Conservation (phyloP, 371 early-diverging fungal species). For the Rhizomucor pusillus region DNA sequence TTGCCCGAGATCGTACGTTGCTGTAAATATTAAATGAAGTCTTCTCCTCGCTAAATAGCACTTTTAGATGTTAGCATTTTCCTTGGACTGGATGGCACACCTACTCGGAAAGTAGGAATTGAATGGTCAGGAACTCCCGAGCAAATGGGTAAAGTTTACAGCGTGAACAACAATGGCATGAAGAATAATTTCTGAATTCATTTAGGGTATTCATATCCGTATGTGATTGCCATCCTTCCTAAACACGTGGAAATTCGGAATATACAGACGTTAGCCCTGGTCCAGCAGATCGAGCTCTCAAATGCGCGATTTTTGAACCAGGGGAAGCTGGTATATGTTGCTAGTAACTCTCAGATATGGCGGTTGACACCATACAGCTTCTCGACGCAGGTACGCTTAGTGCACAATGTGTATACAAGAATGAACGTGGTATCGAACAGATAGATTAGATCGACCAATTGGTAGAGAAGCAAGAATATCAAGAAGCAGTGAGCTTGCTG, state of each 20-base stretch:
- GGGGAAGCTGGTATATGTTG: slow-evolving; percentile 76
- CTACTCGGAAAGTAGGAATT: slow-evolving; percentile 66
- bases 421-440: background rate
- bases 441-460: slow-evolving; percentile 66
- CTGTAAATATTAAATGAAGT: background rate
- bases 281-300: slow-evolving; percentile 74
- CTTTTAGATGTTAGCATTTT: slow-evolving; percentile 65
- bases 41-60: background rate
- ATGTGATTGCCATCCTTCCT: slow-evolving; percentile 69
- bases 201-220: slow-evolving; percentile 71
- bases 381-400: slow-evolving; percentile 71
- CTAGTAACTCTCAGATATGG: slow-evolving; percentile 79
- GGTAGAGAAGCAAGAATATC: slow-evolving; percentile 71
- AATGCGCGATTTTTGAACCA: slow-evolving; percentile 61
- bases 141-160: slow-evolving; percentile 49
- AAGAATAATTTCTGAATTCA: no score
- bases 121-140: slow-evolving; percentile 77
- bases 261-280: slow-evolving; percentile 75
- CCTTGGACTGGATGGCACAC: slow-evolving; percentile 65
- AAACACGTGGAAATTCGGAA: slow-evolving; percentile 84
- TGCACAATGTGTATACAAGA: background rate
- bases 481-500: slow-evolving; percentile 84
- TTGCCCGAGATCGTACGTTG: slow-evolving; percentile 67
- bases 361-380: slow-evolving; percentile 84
- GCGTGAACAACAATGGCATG: background rate